These are phyloP conservation scores for Centella asiatica DNA, from an alignment of 129 eudicot genomes.

Conservation along the genomic window DNA sequence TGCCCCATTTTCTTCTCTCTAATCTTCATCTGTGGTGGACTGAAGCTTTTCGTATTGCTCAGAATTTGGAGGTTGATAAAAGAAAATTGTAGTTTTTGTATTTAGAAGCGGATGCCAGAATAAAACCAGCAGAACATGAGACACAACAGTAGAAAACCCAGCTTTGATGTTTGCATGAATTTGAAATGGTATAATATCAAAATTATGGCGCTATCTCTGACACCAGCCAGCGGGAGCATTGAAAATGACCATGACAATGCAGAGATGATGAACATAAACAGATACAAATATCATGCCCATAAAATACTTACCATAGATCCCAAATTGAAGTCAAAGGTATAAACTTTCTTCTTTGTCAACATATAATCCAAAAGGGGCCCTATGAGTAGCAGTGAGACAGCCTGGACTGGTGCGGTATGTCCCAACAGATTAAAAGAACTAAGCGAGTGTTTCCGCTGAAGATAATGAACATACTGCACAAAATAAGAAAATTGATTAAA, in stretches of 20 bases:
- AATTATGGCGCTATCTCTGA: too few relatives aligned
- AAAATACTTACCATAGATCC: constrained; percentile 59
- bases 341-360: constrained; percentile 69
- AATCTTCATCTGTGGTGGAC: too few relatives aligned
- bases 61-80: too few relatives aligned
- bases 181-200: too few relatives aligned
- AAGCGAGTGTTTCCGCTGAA: constrained; percentile 76
- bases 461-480: constrained; percentile 78
- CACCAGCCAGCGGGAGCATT: too few relatives aligned
- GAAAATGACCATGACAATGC: not conserved
- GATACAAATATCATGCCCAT: not conserved
- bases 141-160: too few relatives aligned
- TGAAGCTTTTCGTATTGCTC: too few relatives aligned
- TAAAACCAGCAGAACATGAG: too few relatives aligned
- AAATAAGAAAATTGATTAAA: constrained; percentile 7
- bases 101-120: too few relatives aligned
- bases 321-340: constrained; percentile 38
- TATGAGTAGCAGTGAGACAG: constrained; percentile 59
- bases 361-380: constrained; percentile 91
- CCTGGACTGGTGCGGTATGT: constrained; percentile 90
- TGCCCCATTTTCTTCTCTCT: too few relatives aligned
- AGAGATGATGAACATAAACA: constrained; percentile 7
- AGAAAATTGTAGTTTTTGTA: too few relatives aligned
- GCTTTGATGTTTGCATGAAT: too few relatives aligned
- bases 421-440: constrained; percentile 87